Evolutionary conservation across 176 grass and related monocot genomes (phyloP).

Genomic region (Alloteropsis semialata): DNA sequence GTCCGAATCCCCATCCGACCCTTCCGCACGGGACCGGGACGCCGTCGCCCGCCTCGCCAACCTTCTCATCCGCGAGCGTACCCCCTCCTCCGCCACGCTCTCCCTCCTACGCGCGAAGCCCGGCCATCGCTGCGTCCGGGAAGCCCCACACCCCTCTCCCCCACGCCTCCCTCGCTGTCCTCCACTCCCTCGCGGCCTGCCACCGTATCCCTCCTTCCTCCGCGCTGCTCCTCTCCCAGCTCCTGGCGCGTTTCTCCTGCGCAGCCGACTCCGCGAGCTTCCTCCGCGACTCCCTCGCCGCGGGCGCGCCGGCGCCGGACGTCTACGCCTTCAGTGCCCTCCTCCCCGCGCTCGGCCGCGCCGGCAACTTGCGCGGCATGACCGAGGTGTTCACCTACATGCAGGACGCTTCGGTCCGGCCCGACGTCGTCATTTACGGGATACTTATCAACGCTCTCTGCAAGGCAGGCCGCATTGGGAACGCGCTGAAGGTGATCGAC

Average conservation of each 20-base stretch:
- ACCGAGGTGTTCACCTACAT: conserved; percentile 50
- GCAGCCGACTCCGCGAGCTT: conserved; percentile 39
- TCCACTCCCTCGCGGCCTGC: conserved; percentile 46
- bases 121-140: background rate
- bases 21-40: background rate
- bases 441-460: conserved; percentile 66
- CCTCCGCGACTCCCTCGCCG: conserved; percentile 48
- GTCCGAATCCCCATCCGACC: background rate
- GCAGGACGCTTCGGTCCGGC: conserved; percentile 19
- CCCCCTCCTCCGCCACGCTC: conserved; percentile 7
- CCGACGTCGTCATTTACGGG: conserved; percentile 39
- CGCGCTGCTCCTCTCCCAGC: conserved; percentile 32
- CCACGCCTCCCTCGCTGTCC: conserved; percentile 1
- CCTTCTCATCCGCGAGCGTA: conserved; percentile 18
- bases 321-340: conserved; percentile 45
- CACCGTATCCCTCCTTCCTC: conserved; percentile 40
- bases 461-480: conserved; percentile 47
- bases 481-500: conserved; percentile 69
- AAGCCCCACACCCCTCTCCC: background rate
- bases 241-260: conserved; percentile 39
- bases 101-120: conserved; percentile 23
- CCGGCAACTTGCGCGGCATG: conserved; percentile 41
- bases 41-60: conserved; percentile 32
- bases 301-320: conserved; percentile 36
- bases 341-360: conserved; percentile 40